Evolutionary conservation across 2,329 filamentous ascomycete species (phyloP).

Genomic region (Leptosphaerulina australis): DNA sequence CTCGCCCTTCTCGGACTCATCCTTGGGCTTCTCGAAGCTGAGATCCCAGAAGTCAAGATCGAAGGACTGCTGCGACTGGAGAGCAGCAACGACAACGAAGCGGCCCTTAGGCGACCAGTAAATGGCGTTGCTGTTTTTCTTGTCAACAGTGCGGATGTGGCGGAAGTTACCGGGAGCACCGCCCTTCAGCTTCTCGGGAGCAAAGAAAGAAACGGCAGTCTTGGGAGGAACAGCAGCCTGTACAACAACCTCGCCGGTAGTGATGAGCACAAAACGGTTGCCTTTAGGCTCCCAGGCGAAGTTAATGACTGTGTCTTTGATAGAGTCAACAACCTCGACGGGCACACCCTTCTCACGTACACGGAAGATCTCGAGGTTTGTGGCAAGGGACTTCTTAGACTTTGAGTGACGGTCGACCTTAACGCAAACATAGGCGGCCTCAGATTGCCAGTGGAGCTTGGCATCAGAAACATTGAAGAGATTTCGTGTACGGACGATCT

Average conservation of each 20-base stretch:
- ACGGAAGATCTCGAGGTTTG: constrained; percentile 97
- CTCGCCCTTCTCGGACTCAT: constrained; percentile 89
- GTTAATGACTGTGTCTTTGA: constrained; percentile 99
- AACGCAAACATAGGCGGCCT: constrained; percentile 91
- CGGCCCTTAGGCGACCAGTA: constrained; percentile 98
- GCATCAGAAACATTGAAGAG: constrained; percentile 97
- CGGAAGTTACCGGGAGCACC: constrained; percentile 88
- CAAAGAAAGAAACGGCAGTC: constrained; percentile 95
- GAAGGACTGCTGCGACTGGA: constrained; percentile 89
- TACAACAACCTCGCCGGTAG: constrained; percentile 80
- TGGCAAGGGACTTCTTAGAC: constrained; percentile 97
- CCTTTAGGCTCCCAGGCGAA: constrained; percentile 99
- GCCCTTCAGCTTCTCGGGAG: constrained; percentile 91
- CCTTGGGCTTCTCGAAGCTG: constrained; percentile 77
- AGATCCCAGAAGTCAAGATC: constrained; percentile 98
- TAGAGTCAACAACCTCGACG: constrained; percentile 94
- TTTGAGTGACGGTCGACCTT: constrained; percentile 99
- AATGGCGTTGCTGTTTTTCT: constrained; percentile 99
- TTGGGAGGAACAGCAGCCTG: constrained; percentile 86
- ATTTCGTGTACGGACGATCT: constrained; percentile 92
- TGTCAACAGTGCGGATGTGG: constrained; percentile 91
- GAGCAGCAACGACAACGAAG: constrained; percentile 92
- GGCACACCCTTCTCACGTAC: constrained; percentile 97
- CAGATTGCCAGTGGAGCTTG: constrained; percentile 98
- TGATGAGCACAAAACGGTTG: constrained; percentile 96